Conservation (phyloP, 345 rosid species). For the Lumnitzera littorea region DNA sequence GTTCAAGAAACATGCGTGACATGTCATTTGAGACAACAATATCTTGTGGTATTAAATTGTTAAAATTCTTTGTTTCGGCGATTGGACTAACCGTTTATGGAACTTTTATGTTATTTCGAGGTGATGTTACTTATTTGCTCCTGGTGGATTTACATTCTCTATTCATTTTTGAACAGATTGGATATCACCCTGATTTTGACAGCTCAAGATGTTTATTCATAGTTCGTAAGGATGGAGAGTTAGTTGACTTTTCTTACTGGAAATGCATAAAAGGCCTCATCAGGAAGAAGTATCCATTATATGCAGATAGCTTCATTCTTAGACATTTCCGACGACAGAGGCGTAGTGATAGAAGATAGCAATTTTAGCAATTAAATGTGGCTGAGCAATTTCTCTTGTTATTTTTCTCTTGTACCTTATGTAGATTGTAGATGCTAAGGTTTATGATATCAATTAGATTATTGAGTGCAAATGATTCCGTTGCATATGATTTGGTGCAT, state of each 20-base stretch:
- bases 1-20: too few relatives aligned
- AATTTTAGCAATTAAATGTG: not conserved
- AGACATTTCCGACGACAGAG: constrained; percentile 70
- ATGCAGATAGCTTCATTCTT: constrained; percentile 85
- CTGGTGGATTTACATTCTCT: constrained; percentile 7
- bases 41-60: too few relatives aligned
- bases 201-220: constrained; percentile 77
- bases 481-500: too few relatives aligned
- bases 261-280: constrained; percentile 93
- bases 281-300: constrained; percentile 79
- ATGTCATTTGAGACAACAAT: too few relatives aligned
- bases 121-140: not conserved
- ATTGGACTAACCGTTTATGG: not conserved
- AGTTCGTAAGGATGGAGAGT: constrained; percentile 69
- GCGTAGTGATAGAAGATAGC: constrained; percentile 36
- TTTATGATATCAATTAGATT: too few relatives aligned
- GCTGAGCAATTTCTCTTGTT: not conserved
- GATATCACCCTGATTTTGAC: constrained; percentile 77
- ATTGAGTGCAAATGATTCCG: too few relatives aligned
- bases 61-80: too few relatives aligned
- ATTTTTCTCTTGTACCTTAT: too few relatives aligned
- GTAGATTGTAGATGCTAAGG: too few relatives aligned
- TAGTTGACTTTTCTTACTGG: constrained; percentile 91
- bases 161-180: constrained; percentile 44
- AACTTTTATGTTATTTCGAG: not conserved